Base-by-base conservation (phyloP, 1,284 basidiomycete species). In the Heterobasidion occidentale region DNA sequence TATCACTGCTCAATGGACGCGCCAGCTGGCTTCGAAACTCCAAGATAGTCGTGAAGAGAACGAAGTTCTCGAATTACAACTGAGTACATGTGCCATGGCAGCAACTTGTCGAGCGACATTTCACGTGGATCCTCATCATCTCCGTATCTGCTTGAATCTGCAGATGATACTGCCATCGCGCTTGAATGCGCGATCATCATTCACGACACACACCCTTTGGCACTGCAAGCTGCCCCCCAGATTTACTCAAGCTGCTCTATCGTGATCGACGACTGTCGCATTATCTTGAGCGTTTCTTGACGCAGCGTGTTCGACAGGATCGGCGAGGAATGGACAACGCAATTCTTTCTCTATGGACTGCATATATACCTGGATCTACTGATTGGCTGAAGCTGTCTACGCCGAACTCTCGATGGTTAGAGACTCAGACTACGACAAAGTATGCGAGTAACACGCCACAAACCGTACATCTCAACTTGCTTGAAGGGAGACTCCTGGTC, bases 401-500 rank as follows among this genome's bases (percentile, higher is more conserved):
- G 1, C 2, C 14, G 8, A 67, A 71, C 55, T 63, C 69, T 14
- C 69, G 69, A 14, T 81, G 77, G 78, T 9, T 76, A 0, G 69
- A 62, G 35, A 49, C 15, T 19, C 11, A 17, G 46, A 48, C 46
- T 12, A 27, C 6, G 14, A 9, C 34, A 7, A 9, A 49, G 27
- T 27, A 27, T 19, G 3, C 17, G 3, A 33, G 46, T 17, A 69
- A 67, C 5, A 60, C 64, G 2, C 19, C 58, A 2, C 67, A 70
- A 35, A 33, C 9, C 5, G 64, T 80, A 0, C 68, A 74, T 56
- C 59, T 75, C 14, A 70, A 81, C 54, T 44, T 79, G 1, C 58
- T 79, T 6, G 62, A 70, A 42, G 79, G 78, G 8, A 56, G 60
- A 8, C 65, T 81, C 4, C 63, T 78, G 7, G 68, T 80, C 8